phyloP scores from a whole-genome alignment of 495 filamentous ascomycete species.

The Xylaria palmicola region DNA sequence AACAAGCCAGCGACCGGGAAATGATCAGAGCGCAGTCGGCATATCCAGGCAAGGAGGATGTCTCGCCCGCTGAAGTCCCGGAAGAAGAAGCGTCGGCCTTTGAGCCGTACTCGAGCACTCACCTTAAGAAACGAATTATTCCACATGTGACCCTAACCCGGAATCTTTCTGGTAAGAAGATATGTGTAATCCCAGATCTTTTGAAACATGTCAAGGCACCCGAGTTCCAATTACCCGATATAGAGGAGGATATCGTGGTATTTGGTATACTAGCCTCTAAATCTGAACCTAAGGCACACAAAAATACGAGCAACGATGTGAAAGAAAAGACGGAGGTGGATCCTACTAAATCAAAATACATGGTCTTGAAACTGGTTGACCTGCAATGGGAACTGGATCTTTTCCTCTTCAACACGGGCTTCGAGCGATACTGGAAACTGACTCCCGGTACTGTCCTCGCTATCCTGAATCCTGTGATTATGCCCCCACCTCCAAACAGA shows the following conservation, averaged over 20 bases:
- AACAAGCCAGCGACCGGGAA: slow-evolving; percentile 15
- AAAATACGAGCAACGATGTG: slow-evolving; percentile 47
- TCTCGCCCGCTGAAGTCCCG: slow-evolving; percentile 29
- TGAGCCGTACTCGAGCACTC: slow-evolving; percentile 81
- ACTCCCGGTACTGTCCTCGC: slow-evolving; percentile 83
- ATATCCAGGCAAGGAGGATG: slow-evolving; percentile 13
- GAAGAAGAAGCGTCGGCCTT: slow-evolving; percentile 54
- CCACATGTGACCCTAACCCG: slow-evolving; percentile 76
- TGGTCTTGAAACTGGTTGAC: slow-evolving; percentile 86
- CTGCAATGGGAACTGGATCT: slow-evolving; percentile 88
- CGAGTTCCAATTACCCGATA: slow-evolving; percentile 78
- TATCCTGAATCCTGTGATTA: slow-evolving; percentile 87
- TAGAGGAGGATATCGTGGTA: slow-evolving; percentile 83
- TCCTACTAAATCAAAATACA: slow-evolving; percentile 73
- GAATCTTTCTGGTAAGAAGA: slow-evolving; percentile 70
- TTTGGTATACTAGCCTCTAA: slow-evolving; percentile 86
- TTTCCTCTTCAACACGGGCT: slow-evolving; percentile 88
- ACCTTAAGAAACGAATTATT: slow-evolving; percentile 83
- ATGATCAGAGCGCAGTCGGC: slow-evolving; percentile 18
- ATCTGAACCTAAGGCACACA: slow-evolving; percentile 72
- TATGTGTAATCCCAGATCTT: slow-evolving; percentile 77
- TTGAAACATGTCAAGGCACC: slow-evolving; percentile 79
- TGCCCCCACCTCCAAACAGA: slow-evolving; percentile 74
- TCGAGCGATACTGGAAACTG: slow-evolving; percentile 87
- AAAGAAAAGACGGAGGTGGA: slow-evolving; percentile 28